phyloP scores from a whole-genome alignment of 305 asterid species.

The Fraxinus baroniana region DNA sequence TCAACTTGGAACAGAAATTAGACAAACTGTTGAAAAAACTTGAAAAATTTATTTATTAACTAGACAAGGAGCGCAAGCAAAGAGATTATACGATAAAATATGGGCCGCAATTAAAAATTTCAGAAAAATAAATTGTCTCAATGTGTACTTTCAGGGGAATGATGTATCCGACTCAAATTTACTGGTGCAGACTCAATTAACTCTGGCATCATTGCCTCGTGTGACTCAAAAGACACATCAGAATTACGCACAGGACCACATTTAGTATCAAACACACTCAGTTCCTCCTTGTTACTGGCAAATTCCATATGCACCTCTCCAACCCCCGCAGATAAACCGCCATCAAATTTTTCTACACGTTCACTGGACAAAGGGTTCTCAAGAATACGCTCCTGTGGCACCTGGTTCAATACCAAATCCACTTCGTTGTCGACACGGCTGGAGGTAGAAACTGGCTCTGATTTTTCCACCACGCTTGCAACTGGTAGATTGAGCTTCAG shows the following conservation, averaged over 20 bases:
- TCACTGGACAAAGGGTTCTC: slow-evolving; percentile 23
- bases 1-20: slow-evolving; percentile 24
- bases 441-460: slow-evolving; percentile 25
- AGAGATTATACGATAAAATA: slow-evolving; percentile 26
- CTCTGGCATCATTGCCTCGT: slow-evolving; percentile 54
- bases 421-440: slow-evolving; percentile 26
- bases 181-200: slow-evolving; percentile 64
- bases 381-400: slow-evolving; percentile 21
- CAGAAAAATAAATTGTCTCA: slow-evolving; percentile 68
- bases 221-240: slow-evolving; percentile 46
- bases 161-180: slow-evolving; percentile 96
- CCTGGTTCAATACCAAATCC: slow-evolving; percentile 22
- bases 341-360: slow-evolving; percentile 33
- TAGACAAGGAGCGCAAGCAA: slow-evolving; percentile 28
- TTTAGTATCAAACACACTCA: not conserved
- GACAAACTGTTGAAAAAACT: slow-evolving; percentile 23
- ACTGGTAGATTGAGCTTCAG: slow-evolving; percentile 33
- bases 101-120: slow-evolving; percentile 48
- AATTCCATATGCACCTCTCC: slow-evolving; percentile 23
- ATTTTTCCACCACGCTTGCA: slow-evolving; percentile 27
- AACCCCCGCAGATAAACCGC: slow-evolving; percentile 21
- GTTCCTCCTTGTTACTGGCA: slow-evolving; percentile 10
- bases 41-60: slow-evolving; percentile 51
- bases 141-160: slow-evolving; percentile 98
- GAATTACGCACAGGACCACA: slow-evolving; percentile 30